Base-by-base conservation (phyloP, 1,139 yeast species). In the Geotrichum reessii region DNA sequence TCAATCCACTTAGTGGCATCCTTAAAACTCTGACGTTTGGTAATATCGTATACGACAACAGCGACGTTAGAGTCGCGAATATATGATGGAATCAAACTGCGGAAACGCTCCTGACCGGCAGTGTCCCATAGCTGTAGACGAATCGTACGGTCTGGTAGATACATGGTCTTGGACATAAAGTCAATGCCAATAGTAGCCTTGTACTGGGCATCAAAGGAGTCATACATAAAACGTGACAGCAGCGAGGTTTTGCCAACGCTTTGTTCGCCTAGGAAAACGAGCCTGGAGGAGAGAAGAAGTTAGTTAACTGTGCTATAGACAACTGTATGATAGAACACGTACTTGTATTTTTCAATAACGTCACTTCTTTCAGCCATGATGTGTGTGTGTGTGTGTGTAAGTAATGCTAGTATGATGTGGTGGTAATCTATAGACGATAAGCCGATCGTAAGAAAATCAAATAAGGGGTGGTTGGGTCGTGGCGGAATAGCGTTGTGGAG, bases 51-150 rank as follows among this genome's bases (percentile, higher is more conserved):
- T 48, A 95, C 96, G 47, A 93, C 85, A 56, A 93, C 95, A 0
- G 99, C 98, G 25, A 93, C 99, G 68, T 91, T 91, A n/a, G 95
- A 86, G 73, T 93, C 99, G 65, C 99, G 81, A 61, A 93, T 93
- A 70, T 93, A 93, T 14, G 96, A 86, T 1, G 99, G 98, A 64
- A 93, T 91, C 67, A 93, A 78, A 5, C 97, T 92, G 66, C 98
- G 79, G 78, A 93, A 93, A 66, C 99, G 79, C 74, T 93, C 99
- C 77, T 93, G 99, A 33, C 99, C 99, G 2, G 99, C 99, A 50
- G 99, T 93, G 71, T 93, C 99, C 99, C 99, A 93, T 58, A 93
- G 89, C 69, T 83, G 87, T 60, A 84, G 73, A 64, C 87, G 76
- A 37, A 83, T 84, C 1, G 91, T 86, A 61, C 86, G 84, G 69